phyloP scores from a whole-genome alignment of 2,329 filamentous ascomycete species.

The Colletotrichum sp. region DNA sequence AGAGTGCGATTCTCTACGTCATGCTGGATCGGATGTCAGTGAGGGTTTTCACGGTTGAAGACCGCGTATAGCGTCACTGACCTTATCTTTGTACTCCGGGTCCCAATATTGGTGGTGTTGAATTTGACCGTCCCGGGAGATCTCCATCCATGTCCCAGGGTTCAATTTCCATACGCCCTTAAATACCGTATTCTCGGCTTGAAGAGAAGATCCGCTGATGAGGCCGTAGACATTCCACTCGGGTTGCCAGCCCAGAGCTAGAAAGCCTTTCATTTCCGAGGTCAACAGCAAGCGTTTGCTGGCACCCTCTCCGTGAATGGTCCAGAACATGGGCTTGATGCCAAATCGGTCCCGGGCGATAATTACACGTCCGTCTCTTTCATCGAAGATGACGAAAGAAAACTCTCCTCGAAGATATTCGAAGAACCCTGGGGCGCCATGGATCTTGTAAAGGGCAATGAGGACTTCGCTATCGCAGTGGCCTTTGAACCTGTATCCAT shows the following conservation, averaged over 20 bases:
- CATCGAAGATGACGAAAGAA: slow-evolving; percentile 56
- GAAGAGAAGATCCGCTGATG: slow-evolving; percentile 45
- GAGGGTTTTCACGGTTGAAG: not conserved
- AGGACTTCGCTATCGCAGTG: slow-evolving; percentile 57
- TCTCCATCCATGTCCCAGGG: slow-evolving; percentile 49
- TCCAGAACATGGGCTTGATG: slow-evolving; percentile 64
- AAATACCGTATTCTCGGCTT: slow-evolving; percentile 54
- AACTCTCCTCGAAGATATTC: slow-evolving; percentile 59
- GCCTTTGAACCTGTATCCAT: slow-evolving; percentile 49
- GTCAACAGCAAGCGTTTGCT: slow-evolving; percentile 48
- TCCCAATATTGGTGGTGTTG: slow-evolving; percentile 57
- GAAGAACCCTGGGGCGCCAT: slow-evolving; percentile 43
- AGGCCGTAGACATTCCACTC: slow-evolving; percentile 58
- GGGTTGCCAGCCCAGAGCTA: slow-evolving; percentile 54
- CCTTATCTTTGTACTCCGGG: slow-evolving; percentile 56
- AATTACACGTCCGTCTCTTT: slow-evolving; percentile 41
- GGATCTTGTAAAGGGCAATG: slow-evolving; percentile 54
- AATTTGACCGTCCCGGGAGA: slow-evolving; percentile 37
- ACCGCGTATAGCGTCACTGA: slow-evolving; percentile 20
- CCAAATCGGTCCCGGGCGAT: slow-evolving; percentile 59
- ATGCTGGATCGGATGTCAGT: slow-evolving; percentile 21
- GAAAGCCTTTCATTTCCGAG: slow-evolving; percentile 59
- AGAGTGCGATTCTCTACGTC: slow-evolving; percentile 45
- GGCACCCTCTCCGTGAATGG: slow-evolving; percentile 18
- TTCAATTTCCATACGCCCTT: slow-evolving; percentile 48